These are phyloP conservation scores for Crithidia bombi DNA, from an alignment of 208 protist species.

Conservation along the genomic window DNA sequence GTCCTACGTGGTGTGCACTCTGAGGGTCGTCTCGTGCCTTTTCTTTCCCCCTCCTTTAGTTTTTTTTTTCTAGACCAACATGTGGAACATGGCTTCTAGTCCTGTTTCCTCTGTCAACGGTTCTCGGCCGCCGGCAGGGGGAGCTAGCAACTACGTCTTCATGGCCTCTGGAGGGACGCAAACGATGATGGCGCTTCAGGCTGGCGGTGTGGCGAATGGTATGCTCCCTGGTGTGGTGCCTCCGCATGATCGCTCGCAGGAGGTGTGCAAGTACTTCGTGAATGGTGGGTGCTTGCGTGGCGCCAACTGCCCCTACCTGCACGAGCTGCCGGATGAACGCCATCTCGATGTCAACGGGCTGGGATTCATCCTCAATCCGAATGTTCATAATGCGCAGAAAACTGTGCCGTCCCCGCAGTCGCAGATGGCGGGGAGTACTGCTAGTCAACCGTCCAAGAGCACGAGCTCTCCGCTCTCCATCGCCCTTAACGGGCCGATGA, in stretches of 20 bases:
- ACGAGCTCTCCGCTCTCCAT: slow-evolving; percentile 46
- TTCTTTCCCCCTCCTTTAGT: slow-evolving; percentile 16
- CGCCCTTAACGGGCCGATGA: slow-evolving; percentile 34
- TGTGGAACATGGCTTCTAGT: slow-evolving; percentile 51
- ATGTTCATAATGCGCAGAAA: slow-evolving; percentile 90
- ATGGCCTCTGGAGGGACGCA: slow-evolving; percentile 34
- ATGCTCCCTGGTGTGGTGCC: slow-evolving; percentile 43
- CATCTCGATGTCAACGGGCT: slow-evolving; percentile 87
- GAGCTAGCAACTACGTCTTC: slow-evolving; percentile 46
- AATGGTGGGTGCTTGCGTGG: slow-evolving; percentile 89
- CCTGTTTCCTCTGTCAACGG: slow-evolving; percentile 35
- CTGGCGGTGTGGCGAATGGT: slow-evolving; percentile 24
- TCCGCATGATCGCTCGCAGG: slow-evolving; percentile 73
- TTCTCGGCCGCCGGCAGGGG: slow-evolving; percentile 22
- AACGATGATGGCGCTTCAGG: slow-evolving; percentile 41
- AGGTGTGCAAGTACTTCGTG: slow-evolving; percentile 90
- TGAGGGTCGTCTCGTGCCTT: neutral
- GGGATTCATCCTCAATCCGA: slow-evolving; percentile 88
- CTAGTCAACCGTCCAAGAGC: slow-evolving; percentile 24
- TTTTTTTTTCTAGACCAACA: slow-evolving; percentile 33
- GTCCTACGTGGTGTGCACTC: neutral
- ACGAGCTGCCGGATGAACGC: slow-evolving; percentile 90
- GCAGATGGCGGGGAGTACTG: slow-evolving; percentile 18
- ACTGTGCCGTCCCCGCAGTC: slow-evolving; percentile 58
- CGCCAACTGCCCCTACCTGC: slow-evolving; percentile 76